phyloP scores from a whole-genome alignment of 2,329 filamentous ascomycete genomes.

The Diplodia corticola region DNA sequence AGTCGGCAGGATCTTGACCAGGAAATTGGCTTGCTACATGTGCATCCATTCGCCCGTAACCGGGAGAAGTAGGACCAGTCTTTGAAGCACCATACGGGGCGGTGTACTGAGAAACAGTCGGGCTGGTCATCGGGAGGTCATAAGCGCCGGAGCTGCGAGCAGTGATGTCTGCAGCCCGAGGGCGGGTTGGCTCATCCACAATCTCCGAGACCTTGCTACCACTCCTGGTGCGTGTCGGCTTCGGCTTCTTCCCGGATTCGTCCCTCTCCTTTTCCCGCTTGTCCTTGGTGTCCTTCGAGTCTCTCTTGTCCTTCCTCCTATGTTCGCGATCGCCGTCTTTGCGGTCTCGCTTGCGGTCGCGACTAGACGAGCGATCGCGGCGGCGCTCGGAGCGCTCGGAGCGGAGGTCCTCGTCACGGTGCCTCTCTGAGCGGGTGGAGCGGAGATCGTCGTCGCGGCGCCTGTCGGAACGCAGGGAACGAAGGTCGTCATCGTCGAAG shows the following conservation, averaged over 20 bases:
- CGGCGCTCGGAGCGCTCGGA: constrained; percentile 15
- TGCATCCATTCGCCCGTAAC: constrained; percentile 27
- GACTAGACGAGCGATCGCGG: constrained; percentile 35
- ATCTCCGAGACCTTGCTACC: constrained; percentile 33
- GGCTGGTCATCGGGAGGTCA: constrained; percentile 34
- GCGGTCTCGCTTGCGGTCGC: constrained; percentile 33
- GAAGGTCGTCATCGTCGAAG: constrained; percentile 22
- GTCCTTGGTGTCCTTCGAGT: constrained; percentile 32
- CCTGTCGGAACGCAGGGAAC: constrained; percentile 10
- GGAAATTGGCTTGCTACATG: constrained; percentile 61
- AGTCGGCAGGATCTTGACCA: constrained; percentile 54
- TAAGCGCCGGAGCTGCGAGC: constrained; percentile 30
- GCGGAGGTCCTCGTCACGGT: constrained; percentile 28
- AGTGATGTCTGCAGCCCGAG: constrained; percentile 30
- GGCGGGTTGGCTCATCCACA: constrained; percentile 32
- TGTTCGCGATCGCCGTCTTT: constrained; percentile 37
- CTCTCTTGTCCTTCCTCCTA: constrained; percentile 33
- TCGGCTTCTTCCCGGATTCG: constrained; percentile 13
- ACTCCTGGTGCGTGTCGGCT: constrained; percentile 26
- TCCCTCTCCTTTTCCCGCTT: constrained; percentile 27
- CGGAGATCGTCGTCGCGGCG: constrained; percentile 28
- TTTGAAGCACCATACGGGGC: constrained; percentile 36
- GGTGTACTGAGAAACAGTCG: constrained; percentile 39
- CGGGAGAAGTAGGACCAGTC: constrained; percentile 34
- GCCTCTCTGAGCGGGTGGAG: constrained; percentile 19